Base-by-base conservation (phyloP, 306 rosid species). In the Canavalia gladiata region DNA sequence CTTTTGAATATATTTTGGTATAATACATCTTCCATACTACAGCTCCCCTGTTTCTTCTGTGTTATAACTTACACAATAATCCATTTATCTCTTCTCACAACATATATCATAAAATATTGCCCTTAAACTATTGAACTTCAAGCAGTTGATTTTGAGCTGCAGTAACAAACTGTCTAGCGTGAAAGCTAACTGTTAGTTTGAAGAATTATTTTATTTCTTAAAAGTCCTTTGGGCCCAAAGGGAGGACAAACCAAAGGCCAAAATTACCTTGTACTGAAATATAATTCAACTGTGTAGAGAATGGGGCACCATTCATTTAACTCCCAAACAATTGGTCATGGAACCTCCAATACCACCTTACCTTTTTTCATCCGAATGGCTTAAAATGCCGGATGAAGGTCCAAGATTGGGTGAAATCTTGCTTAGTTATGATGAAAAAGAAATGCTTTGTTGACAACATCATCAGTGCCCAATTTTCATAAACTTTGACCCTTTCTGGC, bases 1-100 rank as follows among this genome's bases (percentile, higher is more conserved):
- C 88, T 52, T 86, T n/a, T 81, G 90, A 95, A 57, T 90, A 80
- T 84, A 89, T 82, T 85, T 78, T 93, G 94, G 99, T 95, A 84
- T 41, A 86, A 28, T 67, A 43, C 83, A n/a, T 65, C 68, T 76
- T 73, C 34, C 55, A 28, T 34, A 11, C 10, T 52, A 30, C 49
- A 77, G 25, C 78, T 56, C 41, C 59, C 64, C 33, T 63, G 30
- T 74, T 68, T 77, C 70, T 65, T 50, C 29, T 7, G 8, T 45
- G 31, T 78, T 29, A 50, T 67, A 46, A 46, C 60, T 75, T 77
- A 39, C 41, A 58, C 67, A 34, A 47, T 33, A 47, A 56, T 77
- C 57, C 67, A 47, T 39, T 64, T 6, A 13, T 66, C 67, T 49
- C 58, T 80, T 35, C 33, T 18, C 33, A 30, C 78, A 50, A 34